Evolutionary conservation across 257 asterid genomes (phyloP).

Genomic region (Sherardia arvensis): DNA sequence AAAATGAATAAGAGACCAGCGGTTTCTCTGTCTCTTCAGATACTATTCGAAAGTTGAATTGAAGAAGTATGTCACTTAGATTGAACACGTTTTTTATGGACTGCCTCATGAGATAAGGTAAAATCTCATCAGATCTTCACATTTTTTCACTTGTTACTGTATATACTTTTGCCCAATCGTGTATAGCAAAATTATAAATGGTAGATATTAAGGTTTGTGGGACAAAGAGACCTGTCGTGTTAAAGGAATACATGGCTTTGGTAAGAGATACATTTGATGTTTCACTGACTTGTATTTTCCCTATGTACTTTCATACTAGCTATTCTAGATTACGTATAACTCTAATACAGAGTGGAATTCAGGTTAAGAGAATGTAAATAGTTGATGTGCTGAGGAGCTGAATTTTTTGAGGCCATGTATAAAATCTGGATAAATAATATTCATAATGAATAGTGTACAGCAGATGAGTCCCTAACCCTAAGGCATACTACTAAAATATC

Average conservation of each 20-base stretch:
- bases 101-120: background rate
- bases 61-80: background rate
- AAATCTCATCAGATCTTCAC: background rate
- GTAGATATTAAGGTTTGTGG: background rate
- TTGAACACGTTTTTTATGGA: background rate
- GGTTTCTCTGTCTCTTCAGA: background rate
- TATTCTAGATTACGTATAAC: background rate
- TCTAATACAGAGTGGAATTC: background rate
- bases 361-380: background rate
- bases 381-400: too few species aligned
- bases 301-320: background rate
- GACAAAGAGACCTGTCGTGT: background rate
- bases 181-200: background rate
- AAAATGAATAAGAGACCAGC: slow-evolving; percentile 7
- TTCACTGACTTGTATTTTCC: background rate
- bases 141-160: background rate
- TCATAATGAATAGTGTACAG: background rate
- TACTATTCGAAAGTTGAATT: background rate
- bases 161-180: background rate
- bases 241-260: background rate
- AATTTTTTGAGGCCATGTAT: background rate
- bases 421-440: background rate
- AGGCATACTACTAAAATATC: background rate
- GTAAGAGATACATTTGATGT: background rate
- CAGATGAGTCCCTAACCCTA: background rate